These are phyloP conservation scores for Quercus rubra DNA, from an alignment of 306 rosid genomes.

Conservation along the genomic window DNA sequence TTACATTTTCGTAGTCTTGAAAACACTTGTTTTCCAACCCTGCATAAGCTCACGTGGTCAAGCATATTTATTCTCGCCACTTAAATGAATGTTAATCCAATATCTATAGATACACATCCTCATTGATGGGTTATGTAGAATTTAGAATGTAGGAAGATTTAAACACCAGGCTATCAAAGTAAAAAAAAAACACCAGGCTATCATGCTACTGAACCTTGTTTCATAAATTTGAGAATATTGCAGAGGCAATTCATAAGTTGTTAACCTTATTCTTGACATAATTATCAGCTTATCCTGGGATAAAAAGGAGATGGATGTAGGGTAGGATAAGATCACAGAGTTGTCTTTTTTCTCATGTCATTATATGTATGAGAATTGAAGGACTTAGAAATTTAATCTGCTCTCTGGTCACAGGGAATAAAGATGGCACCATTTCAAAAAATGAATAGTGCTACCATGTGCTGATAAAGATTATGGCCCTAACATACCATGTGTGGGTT, in stretches of 20 bases:
- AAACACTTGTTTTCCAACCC: background rate
- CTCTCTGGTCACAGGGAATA: background rate
- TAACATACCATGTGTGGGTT: background rate
- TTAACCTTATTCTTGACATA: background rate
- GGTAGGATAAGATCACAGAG: background rate
- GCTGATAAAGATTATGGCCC: background rate
- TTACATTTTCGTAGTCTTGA: background rate
- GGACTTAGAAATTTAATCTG: background rate
- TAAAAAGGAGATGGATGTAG: background rate
- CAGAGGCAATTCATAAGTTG: background rate
- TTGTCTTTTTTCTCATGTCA: background rate
- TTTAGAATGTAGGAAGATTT: background rate
- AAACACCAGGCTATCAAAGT: background rate
- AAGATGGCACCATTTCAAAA: background rate
- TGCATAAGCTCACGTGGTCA: background rate
- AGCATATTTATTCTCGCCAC: background rate
- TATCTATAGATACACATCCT: background rate
- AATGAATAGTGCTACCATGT: background rate
- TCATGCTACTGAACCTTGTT: background rate
- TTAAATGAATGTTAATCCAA: background rate
- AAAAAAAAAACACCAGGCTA: background rate
- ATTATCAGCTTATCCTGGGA: background rate
- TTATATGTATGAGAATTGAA: background rate
- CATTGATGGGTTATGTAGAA: constrained; percentile 5
- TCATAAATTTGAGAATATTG: background rate